Conservation (phyloP, 371 early-diverging fungal genomes). For the Mortierella sp. region DNA sequence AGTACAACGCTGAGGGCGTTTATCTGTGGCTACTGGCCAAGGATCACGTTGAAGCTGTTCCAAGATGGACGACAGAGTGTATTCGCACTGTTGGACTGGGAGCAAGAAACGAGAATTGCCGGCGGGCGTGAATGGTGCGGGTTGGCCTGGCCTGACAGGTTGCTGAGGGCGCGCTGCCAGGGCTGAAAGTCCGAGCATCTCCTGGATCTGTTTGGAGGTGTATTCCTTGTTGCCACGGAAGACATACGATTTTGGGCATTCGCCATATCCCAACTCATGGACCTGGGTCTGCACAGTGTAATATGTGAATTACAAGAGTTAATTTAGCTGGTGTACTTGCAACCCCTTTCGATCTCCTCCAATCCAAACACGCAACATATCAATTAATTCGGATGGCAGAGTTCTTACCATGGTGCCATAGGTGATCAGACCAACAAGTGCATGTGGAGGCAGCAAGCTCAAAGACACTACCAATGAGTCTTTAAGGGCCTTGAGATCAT, state of each 20-base stretch:
- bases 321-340: background rate
- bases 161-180: conserved; percentile 70
- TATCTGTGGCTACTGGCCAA: conserved; percentile 97
- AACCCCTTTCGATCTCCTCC: background rate
- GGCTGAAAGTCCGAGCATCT: conserved; percentile 89
- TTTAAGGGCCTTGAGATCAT: conserved; percentile 96
- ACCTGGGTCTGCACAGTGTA: conserved; percentile 78
- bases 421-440: conserved; percentile 97
- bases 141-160: conserved; percentile 76
- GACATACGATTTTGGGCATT: conserved; percentile 97
- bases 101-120: conserved; percentile 79
- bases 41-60: conserved; percentile 98
- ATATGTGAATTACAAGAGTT: background rate
- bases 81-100: conserved; percentile 94
- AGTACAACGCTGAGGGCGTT: conserved; percentile 97
- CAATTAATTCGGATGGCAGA: no score
- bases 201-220: conserved; percentile 93
- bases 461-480: conserved; percentile 93
- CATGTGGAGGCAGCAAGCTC: conserved; percentile 93
- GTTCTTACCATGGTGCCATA: conserved; percentile 97
- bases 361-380: background rate
- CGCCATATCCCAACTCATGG: conserved; percentile 94
- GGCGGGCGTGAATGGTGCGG: conserved; percentile 58
- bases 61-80: conserved; percentile 92
- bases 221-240: conserved; percentile 99